phyloP scores from a whole-genome alignment of 2,329 filamentous ascomycete genomes.

The Cladophialophora exuberans region DNA sequence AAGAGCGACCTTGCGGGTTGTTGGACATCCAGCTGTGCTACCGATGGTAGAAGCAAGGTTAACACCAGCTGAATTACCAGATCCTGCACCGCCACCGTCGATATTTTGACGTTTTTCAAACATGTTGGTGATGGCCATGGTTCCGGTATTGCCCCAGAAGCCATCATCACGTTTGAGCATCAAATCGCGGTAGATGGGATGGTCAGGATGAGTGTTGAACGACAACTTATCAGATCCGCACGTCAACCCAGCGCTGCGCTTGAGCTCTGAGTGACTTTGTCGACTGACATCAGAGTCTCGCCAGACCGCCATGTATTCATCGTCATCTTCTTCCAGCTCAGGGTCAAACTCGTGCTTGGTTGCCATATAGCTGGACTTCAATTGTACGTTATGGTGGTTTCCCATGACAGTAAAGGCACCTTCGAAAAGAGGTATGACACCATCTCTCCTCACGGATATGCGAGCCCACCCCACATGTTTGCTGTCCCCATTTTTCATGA shows the following conservation, averaged over 20 bases:
- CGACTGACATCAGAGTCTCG: slow-evolving; percentile 80
- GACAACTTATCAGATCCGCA: slow-evolving; percentile 76
- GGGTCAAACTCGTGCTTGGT: slow-evolving; percentile 76
- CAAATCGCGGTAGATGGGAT: slow-evolving; percentile 61
- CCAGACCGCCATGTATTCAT: slow-evolving; percentile 87
- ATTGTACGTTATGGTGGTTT: slow-evolving; percentile 85
- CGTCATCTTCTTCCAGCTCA: slow-evolving; percentile 55
- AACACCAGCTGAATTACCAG: slow-evolving; percentile 76
- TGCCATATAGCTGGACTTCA: slow-evolving; percentile 71
- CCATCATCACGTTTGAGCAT: slow-evolving; percentile 54
- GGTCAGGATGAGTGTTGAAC: slow-evolving; percentile 76
- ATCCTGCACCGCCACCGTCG: slow-evolving; percentile 65
- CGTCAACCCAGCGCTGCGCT: slow-evolving; percentile 58
- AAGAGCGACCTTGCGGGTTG: slow-evolving; percentile 85
- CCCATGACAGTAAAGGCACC: slow-evolving; percentile 81
- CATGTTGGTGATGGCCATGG: slow-evolving; percentile 66
- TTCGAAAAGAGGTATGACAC: slow-evolving; percentile 78
- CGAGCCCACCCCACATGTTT: slow-evolving; percentile 84
- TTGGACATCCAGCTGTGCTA: slow-evolving; percentile 79
- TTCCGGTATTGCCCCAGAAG: slow-evolving; percentile 62
- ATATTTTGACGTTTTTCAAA: slow-evolving; percentile 70
- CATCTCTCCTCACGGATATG: slow-evolving; percentile 77
- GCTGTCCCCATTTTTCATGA: slow-evolving; percentile 69
- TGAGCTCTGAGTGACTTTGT: slow-evolving; percentile 64
- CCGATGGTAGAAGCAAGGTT: slow-evolving; percentile 82